Base-by-base conservation (phyloP, 345 rosid genomes). In the Euphorbia tirucalli region DNA sequence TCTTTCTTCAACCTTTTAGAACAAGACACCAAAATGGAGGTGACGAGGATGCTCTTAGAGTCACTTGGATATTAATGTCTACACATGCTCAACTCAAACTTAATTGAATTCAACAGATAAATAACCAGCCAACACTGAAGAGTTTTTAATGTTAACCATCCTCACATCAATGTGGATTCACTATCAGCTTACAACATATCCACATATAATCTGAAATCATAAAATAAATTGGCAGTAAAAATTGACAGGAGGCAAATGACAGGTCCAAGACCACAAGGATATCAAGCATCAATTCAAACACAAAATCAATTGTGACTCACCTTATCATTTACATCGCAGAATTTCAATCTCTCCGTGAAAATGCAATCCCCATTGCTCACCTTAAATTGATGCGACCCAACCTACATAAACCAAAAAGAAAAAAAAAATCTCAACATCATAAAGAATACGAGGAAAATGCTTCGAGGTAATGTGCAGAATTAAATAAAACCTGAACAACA, bases 361-460 rank as follows among this genome's bases (percentile, higher is more conserved):
- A 96, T 83, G 62, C 87, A 86, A 82, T 96, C 98, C 18, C 92
- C 87, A 50, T 91, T 93, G 88, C 98, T 89, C 74, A 96, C 95
- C 85, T 93, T 96, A 56, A 96, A 93, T 84, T 96, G 99, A 70
- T 93, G 93, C 5, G 95, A 96, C 15, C 96, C 98, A 65, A 96
- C 84, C 99, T 92, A 79, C 64, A 52, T 9, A 6, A 27, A 8
- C 2, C 0, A 70, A 61, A 2, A 31, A 25, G 39, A 31, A 24
- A 32, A 55, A 3, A 21, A 68, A 14, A 10, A 24, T 31, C 15
- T 15, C 66, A 49, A 32, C 30, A 68, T 22, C n/a, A 22, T 32
- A 15, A 21, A 27, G 58, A 21, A 56, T 3, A 4, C 18, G 41
- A 54, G 59, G 21, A 49, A 44, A 63, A 66, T 27, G 22, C 61